Evolutionary conservation across 345 rosid genomes (phyloP).

Genomic region (Erucastrum elatum): DNA sequence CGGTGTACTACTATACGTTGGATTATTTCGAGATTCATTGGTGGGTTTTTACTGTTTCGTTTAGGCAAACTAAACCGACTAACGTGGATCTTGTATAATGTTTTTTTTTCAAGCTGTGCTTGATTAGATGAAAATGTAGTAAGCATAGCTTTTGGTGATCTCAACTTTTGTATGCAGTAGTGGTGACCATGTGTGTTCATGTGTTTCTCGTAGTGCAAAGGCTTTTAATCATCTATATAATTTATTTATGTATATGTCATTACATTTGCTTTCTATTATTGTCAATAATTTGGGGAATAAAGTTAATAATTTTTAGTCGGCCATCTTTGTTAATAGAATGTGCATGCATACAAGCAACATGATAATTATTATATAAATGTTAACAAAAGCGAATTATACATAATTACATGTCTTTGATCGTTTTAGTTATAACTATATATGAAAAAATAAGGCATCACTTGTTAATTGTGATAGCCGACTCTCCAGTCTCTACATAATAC

Average conservation of each 20-base stretch:
- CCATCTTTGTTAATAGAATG: constrained; percentile 21
- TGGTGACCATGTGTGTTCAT: constrained; percentile 46
- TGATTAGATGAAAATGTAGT: constrained; percentile 27
- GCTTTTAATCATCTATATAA: constrained; percentile 24
- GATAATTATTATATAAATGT: not conserved
- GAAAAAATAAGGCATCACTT: not conserved
- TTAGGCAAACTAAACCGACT: constrained; percentile 11
- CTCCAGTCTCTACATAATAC: not conserved
- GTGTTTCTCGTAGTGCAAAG: constrained; percentile 34
- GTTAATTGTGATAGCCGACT: not conserved
- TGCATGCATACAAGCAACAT: constrained; percentile 14
- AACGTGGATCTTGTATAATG: not conserved
- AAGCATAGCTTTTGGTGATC: constrained; percentile 30
- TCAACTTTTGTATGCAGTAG: constrained; percentile 33
- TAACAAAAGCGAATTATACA: not conserved
- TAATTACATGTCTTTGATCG: not conserved
- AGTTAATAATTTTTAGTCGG: constrained; percentile 22
- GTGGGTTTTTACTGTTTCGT: not conserved
- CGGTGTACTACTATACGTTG: constrained; percentile 4
- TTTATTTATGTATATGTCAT: not conserved
- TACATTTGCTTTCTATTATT: constrained; percentile 26
- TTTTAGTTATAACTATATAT: not conserved
- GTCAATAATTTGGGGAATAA: constrained; percentile 37
- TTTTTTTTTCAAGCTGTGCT: not conserved
- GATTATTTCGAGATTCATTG: constrained; percentile 15